Evolutionary conservation across 495 filamentous ascomycete species (phyloP).

Genomic region (Aspergillus carlsbadensis): DNA sequence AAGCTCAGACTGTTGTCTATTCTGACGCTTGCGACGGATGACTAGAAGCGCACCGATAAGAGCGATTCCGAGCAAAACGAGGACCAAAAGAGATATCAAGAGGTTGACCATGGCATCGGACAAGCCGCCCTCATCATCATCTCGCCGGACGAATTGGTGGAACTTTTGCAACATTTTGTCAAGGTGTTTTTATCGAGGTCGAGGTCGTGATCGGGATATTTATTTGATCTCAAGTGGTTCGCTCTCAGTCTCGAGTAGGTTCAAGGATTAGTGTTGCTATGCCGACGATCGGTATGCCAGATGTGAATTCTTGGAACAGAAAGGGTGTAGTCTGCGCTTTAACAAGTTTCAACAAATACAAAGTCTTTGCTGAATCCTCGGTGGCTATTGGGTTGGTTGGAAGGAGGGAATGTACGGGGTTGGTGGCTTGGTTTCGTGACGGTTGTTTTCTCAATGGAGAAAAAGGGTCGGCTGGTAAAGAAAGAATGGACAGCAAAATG

Average conservation of each 20-base stretch:
- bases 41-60: constrained; percentile 66
- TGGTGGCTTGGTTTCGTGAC: background rate
- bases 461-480: constrained; percentile 17
- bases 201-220: background rate
- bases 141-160: constrained; percentile 50
- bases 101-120: constrained; percentile 64
- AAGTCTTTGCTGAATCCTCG: background rate
- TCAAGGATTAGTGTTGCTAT: constrained; percentile 16
- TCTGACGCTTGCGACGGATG: constrained; percentile 64
- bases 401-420: too few species aligned
- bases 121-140: constrained; percentile 43
- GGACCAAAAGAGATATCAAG: constrained; percentile 73
- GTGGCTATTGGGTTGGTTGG: constrained; percentile 1
- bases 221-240: too few species aligned
- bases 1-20: constrained; percentile 51
- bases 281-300: background rate
- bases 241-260: too few species aligned
- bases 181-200: too few species aligned
- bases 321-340: constrained; percentile 5
- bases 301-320: background rate
- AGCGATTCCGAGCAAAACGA: constrained; percentile 66
- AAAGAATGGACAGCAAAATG: constrained; percentile 57
- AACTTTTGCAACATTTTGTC: constrained; percentile 46
- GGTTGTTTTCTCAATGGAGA: constrained; percentile 3
- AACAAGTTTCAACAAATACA: constrained; percentile 2